A percentile compares a stretch with the other conserved stretches of the same genome.
Conservation (phyloP, 2,329 filamentous ascomycete genomes). For the Penicillium fuscoglaucum region DNA sequence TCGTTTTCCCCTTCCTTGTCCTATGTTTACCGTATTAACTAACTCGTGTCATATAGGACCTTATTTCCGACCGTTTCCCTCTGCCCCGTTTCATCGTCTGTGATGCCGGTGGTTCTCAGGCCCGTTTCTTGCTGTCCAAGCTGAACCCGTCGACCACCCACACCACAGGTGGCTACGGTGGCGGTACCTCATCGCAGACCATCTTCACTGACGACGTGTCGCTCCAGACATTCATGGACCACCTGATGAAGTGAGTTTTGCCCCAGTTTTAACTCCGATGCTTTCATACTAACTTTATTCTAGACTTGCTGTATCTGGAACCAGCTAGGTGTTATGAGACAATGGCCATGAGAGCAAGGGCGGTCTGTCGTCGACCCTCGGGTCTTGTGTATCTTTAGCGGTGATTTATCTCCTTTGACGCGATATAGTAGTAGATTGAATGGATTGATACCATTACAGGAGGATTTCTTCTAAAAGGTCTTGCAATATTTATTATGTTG, state of each 20-base stretch:
- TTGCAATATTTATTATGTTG: not conserved
- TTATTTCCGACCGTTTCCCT: slow-evolving; percentile 97
- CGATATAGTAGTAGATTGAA: slow-evolving; percentile 38
- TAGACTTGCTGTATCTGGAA: slow-evolving; percentile 53
- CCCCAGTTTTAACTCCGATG: not conserved
- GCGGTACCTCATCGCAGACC: slow-evolving; percentile 86
- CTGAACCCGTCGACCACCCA: slow-evolving; percentile 97
- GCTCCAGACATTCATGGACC: slow-evolving; percentile 98
- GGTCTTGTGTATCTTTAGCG: slow-evolving; percentile 47
- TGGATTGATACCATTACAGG: slow-evolving; percentile 26
- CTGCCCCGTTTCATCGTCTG: slow-evolving; percentile 97
- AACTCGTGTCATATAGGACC: slow-evolving; percentile 63
- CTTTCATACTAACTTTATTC: slow-evolving; percentile 28
- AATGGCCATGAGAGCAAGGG: slow-evolving; percentile 37
- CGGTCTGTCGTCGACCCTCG: slow-evolving; percentile 32
- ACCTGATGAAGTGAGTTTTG: slow-evolving; percentile 88
- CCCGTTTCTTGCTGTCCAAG: slow-evolving; percentile 94
- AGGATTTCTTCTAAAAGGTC: not conserved
- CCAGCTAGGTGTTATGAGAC: slow-evolving; percentile 44
- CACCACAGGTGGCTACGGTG: slow-evolving; percentile 87
- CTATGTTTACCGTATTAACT: slow-evolving; percentile 6
- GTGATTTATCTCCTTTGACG: slow-evolving; percentile 33
- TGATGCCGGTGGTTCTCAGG: slow-evolving; percentile 96
- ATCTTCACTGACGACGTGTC: slow-evolving; percentile 99
- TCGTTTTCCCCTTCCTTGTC: slow-evolving; percentile 39